phyloP scores from a whole-genome alignment of 768 basidiomycete genomes.

The Phallus indusiatus region DNA sequence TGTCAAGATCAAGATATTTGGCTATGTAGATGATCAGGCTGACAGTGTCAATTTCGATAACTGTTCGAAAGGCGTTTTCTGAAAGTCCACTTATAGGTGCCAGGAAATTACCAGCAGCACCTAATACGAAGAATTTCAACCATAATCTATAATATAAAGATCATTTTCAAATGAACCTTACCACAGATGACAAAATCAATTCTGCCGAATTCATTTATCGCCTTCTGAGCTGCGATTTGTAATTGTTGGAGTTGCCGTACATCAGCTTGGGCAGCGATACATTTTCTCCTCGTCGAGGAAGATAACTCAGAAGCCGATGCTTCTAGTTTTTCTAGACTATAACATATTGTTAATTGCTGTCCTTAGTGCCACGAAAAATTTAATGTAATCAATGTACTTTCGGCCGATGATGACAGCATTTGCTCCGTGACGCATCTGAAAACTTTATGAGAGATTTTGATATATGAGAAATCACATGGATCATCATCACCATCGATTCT shows the following conservation, averaged over 20 bases:
- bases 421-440: slow-evolving; percentile 80
- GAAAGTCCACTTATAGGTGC: slow-evolving; percentile 77
- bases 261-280: slow-evolving; percentile 70
- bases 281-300: slow-evolving; percentile 55
- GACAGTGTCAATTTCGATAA: slow-evolving; percentile 90
- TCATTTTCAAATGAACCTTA: slow-evolving; percentile 23
- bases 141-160: background rate
- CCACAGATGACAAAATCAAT: slow-evolving; percentile 96
- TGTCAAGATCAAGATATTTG: background rate
- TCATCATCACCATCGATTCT: slow-evolving; percentile 57
- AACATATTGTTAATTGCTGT: background rate
- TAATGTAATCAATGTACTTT: slow-evolving; percentile 47
- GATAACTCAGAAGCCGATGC: slow-evolving; percentile 65
- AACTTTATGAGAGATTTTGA: background rate
- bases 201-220: slow-evolving; percentile 67
- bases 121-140: slow-evolving; percentile 27
- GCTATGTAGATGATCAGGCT: slow-evolving; percentile 15
- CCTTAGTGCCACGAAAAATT: background rate
- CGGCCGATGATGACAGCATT: slow-evolving; percentile 76
- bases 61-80: slow-evolving; percentile 85
- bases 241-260: slow-evolving; percentile 72
- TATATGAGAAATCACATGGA: background rate
- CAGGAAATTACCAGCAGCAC: slow-evolving; percentile 95
- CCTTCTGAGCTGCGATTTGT: slow-evolving; percentile 62
- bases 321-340: slow-evolving; percentile 62